These are phyloP conservation scores for Coprinopsis sp. DNA, from an alignment of 768 basidiomycete genomes.

Conservation along the genomic window DNA sequence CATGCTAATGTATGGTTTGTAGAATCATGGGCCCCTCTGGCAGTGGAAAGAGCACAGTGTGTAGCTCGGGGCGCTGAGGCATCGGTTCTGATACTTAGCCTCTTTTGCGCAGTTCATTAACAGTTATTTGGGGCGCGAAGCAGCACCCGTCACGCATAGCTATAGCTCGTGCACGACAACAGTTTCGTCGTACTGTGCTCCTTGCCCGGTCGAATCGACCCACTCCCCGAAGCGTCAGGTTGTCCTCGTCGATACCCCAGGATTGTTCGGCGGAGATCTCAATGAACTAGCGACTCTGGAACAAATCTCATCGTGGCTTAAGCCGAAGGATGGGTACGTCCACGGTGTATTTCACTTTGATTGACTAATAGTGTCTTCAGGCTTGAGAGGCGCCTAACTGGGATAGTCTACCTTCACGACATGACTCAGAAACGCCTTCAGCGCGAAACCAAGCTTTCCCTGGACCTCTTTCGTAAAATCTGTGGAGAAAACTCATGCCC, in stretches of 20 bases:
- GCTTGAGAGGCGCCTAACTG: background rate
- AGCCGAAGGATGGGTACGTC: constrained; percentile 3
- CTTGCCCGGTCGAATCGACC: too few relatives aligned
- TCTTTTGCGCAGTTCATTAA: constrained; percentile 5
- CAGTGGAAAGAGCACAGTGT: constrained; percentile 6
- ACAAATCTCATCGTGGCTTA: background rate
- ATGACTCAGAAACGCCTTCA: constrained; percentile 2
- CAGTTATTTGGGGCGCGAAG: background rate
- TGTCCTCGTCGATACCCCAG: constrained; percentile 7
- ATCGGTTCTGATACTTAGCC: background rate
- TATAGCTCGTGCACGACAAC: background rate
- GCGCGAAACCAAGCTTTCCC: constrained; percentile 4
- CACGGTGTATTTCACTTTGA: background rate
- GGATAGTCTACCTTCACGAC: constrained; percentile 9
- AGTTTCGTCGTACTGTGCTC: background rate
- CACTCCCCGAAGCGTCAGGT: background rate
- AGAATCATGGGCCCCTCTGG: constrained; percentile 6
- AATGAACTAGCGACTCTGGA: constrained; percentile 2
- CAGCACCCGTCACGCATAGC: constrained; percentile 1
- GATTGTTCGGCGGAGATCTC: constrained; percentile 3
- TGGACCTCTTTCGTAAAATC: background rate
- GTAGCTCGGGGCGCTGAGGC: background rate
- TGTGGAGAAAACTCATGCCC: background rate
- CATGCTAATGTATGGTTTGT: background rate
- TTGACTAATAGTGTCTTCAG: background rate